These are phyloP conservation scores for Cladosporium sp. DNA, from an alignment of 2,329 filamentous ascomycete genomes.

Conservation along the genomic window DNA sequence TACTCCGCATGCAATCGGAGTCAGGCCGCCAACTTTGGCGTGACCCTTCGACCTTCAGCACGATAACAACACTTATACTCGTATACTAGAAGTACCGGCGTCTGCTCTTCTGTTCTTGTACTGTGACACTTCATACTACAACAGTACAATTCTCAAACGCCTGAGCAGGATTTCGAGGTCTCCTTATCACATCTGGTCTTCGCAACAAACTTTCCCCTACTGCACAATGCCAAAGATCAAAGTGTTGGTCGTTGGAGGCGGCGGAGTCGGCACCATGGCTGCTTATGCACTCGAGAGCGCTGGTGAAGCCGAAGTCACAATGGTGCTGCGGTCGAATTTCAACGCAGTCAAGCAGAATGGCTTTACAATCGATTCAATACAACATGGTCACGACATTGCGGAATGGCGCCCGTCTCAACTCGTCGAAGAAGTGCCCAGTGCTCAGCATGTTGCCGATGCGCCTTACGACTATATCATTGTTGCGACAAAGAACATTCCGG, in stretches of 20 bases:
- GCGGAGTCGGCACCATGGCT: conserved; percentile 58
- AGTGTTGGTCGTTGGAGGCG: conserved; percentile 56
- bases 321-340: conserved; percentile 59
- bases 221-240: conserved; percentile 34
- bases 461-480: conserved; percentile 58
- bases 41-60: not conserved
- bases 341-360: conserved; percentile 48
- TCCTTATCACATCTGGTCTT: not conserved
- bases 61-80: not conserved
- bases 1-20: not conserved
- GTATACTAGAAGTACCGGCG: not conserved
- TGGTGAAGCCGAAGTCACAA: conserved; percentile 53
- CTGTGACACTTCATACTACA: not conserved
- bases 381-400: conserved; percentile 52
- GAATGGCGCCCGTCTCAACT: conserved; percentile 53
- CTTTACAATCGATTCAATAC: conserved; percentile 56
- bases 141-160: not conserved
- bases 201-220: not conserved
- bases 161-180: not conserved
- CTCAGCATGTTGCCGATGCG: conserved; percentile 32
- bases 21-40: not conserved
- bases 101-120: not conserved
- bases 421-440: conserved; percentile 46
- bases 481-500: conserved; percentile 60
- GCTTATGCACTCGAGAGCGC: conserved; percentile 56